Conservation (phyloP, 176 grass and related monocot species). For the Aegilops speltoides region DNA sequence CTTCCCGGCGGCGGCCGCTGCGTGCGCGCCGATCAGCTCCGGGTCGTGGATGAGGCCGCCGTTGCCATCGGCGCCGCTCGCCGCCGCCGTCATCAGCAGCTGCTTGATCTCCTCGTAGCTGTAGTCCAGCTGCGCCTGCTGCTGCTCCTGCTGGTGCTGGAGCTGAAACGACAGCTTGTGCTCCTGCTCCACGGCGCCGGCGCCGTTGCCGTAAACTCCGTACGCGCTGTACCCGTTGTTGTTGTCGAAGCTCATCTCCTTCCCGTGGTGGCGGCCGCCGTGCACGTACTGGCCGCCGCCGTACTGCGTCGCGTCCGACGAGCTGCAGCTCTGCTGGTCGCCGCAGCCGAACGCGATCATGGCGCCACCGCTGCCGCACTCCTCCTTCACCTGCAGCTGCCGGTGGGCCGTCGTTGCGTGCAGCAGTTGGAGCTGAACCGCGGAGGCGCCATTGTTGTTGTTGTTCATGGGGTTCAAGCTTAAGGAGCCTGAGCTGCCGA, state of each 20-base stretch:
- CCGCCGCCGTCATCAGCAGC: slow-evolving; percentile 43
- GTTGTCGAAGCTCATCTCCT: slow-evolving; percentile 45
- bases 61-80: not conserved
- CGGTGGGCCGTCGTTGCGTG: slow-evolving; percentile 1
- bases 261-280: slow-evolving; percentile 24
- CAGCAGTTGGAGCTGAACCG: not conserved
- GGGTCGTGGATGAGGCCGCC: slow-evolving; percentile 24
- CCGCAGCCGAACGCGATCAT: slow-evolving; percentile 77
- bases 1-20: not conserved
- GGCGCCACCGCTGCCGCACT: slow-evolving; percentile 27
- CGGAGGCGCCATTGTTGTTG: not conserved
- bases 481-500: slow-evolving; percentile 3
- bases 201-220: slow-evolving; percentile 10
- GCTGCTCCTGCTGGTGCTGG: not conserved
- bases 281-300: not conserved
- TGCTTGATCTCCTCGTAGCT: slow-evolving; percentile 90
- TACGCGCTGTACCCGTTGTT: not conserved
- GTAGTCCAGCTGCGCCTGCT: slow-evolving; percentile 56
- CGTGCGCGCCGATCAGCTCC: slow-evolving; percentile 39
- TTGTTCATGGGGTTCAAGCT: not conserved
- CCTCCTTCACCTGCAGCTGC: slow-evolving; percentile 43
- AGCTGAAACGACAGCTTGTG: slow-evolving; percentile 17
- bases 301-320: slow-evolving; percentile 32
- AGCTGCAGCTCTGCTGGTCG: slow-evolving; percentile 74
- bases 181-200: slow-evolving; percentile 14